These are phyloP conservation scores for Penicillium bialowiezense DNA, from an alignment of 495 filamentous ascomycete genomes.

Conservation along the genomic window DNA sequence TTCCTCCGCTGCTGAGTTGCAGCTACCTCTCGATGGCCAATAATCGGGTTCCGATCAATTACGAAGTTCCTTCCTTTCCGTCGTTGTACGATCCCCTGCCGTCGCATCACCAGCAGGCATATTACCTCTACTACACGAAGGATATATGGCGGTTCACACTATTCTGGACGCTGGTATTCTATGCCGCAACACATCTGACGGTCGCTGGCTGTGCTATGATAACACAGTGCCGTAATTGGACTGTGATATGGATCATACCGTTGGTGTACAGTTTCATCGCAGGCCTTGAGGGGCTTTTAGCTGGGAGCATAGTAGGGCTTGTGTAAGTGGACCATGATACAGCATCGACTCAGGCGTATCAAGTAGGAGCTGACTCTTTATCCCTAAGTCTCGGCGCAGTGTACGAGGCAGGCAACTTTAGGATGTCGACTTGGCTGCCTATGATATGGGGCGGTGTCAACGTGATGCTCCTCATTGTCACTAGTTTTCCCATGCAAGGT, in stretches of 20 bases:
- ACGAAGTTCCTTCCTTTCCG: slow-evolving; percentile 75
- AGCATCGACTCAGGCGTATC: too few relatives aligned
- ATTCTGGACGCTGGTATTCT: slow-evolving; percentile 71
- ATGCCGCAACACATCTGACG: slow-evolving; percentile 38
- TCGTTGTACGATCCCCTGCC: slow-evolving; percentile 81
- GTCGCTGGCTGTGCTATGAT: slow-evolving; percentile 70
- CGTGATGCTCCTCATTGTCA: slow-evolving; percentile 82
- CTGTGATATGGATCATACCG: slow-evolving; percentile 73
- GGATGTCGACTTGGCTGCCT: slow-evolving; percentile 97
- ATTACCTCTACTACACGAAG: slow-evolving; percentile 70
- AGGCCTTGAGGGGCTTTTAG: slow-evolving; percentile 76
- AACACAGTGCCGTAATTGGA: slow-evolving; percentile 69
- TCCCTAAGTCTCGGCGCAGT: slow-evolving; percentile 72
- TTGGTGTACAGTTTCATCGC: slow-evolving; percentile 71
- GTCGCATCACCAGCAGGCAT: slow-evolving; percentile 43
- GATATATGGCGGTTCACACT: slow-evolving; percentile 94
- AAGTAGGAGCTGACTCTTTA: slow-evolving; percentile 15
- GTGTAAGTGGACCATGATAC: slow-evolving; percentile 59
- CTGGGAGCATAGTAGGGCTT: slow-evolving; percentile 84
- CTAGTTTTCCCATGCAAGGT: slow-evolving; percentile 94
- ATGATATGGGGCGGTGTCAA: slow-evolving; percentile 93
- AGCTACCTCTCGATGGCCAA: slow-evolving; percentile 26
- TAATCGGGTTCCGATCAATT: slow-evolving; percentile 60
- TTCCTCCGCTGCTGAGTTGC: background rate
- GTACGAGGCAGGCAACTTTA: slow-evolving; percentile 83